Evolutionary conservation across 176 grass and related monocot genomes (phyloP).

Genomic region (Areca catechu): DNA sequence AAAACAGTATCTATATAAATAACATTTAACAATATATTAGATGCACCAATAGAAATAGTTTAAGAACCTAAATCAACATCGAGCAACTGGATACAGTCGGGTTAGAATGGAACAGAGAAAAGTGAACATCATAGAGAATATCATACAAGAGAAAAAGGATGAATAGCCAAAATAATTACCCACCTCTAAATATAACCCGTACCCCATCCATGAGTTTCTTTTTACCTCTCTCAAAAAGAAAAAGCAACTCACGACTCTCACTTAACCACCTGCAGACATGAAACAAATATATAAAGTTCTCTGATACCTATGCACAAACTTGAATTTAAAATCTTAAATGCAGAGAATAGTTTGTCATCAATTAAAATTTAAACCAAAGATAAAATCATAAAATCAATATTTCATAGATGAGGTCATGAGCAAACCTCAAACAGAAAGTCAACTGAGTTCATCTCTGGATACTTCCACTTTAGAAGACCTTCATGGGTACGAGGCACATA

Average conservation of each 20-base stretch:
- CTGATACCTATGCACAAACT: not conserved
- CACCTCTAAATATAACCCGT: slow-evolving; percentile 49
- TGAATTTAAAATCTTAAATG: too few species aligned
- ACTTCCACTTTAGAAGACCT: slow-evolving; percentile 97
- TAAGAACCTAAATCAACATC: too few species aligned
- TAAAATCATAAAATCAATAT: too few species aligned
- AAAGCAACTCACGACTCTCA: slow-evolving; percentile 58
- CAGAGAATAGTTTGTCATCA: too few species aligned
- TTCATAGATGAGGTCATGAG: not conserved
- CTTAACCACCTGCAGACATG: slow-evolving; percentile 34
- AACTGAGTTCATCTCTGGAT: slow-evolving; percentile 91
- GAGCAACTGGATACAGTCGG: too few species aligned
- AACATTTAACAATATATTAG: too few species aligned
- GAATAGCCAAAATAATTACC: slow-evolving; percentile 12
- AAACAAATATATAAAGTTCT: not conserved
- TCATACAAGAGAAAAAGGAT: slow-evolving; percentile 5
- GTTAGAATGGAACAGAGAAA: not conserved
- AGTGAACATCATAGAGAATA: not conserved
- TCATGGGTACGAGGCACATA: slow-evolving; percentile 94
- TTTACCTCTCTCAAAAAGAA: slow-evolving; percentile 73
- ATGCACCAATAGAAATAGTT: too few species aligned
- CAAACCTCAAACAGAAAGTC: slow-evolving; percentile 92
- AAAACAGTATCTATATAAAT: too few species aligned
- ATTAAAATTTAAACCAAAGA: too few species aligned
- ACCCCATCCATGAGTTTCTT: slow-evolving; percentile 82